Evolutionary conservation across 2,329 filamentous ascomycete species (phyloP).

Genomic region (Aureobasidium sp.): DNA sequence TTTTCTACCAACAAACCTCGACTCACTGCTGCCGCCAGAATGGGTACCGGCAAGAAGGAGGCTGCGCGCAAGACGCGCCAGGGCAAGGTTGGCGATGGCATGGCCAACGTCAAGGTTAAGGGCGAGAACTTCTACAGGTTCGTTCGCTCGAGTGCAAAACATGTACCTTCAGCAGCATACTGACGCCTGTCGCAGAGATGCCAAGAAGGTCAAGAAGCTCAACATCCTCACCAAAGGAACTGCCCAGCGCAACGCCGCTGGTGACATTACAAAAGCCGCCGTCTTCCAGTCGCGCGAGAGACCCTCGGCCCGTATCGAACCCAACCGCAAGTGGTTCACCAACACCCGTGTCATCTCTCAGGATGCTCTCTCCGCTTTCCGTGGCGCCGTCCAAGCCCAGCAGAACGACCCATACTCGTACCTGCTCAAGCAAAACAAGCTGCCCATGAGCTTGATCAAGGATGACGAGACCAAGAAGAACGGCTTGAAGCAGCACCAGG

Average conservation of each 20-base stretch:
- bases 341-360: constrained; percentile 89
- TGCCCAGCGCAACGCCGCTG: constrained; percentile 69
- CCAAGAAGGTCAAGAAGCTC: constrained; percentile 80
- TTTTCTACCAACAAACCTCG: background rate
- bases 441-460: constrained; percentile 88
- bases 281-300: constrained; percentile 74
- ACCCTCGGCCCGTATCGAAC: constrained; percentile 81
- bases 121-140: constrained; percentile 97
- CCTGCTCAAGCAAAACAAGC: constrained; percentile 92
- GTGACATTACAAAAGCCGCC: constrained; percentile 77
- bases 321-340: constrained; percentile 95
- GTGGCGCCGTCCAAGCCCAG: constrained; percentile 85
- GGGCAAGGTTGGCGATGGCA: constrained; percentile 76
- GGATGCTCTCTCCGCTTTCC: constrained; percentile 77
- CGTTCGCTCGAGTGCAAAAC: background rate
- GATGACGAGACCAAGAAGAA: constrained; percentile 61
- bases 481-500: constrained; percentile 82
- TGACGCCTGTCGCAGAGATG: constrained; percentile 38
- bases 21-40: constrained; percentile 33
- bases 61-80: constrained; percentile 71
- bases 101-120: constrained; percentile 86
- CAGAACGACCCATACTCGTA: constrained; percentile 86
- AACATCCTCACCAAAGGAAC: constrained; percentile 88
- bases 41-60: constrained; percentile 93
- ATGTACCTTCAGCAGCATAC: background rate